Conservation (phyloP, 192 early-diverging fungal genomes). For the Podila minutissima region DNA sequence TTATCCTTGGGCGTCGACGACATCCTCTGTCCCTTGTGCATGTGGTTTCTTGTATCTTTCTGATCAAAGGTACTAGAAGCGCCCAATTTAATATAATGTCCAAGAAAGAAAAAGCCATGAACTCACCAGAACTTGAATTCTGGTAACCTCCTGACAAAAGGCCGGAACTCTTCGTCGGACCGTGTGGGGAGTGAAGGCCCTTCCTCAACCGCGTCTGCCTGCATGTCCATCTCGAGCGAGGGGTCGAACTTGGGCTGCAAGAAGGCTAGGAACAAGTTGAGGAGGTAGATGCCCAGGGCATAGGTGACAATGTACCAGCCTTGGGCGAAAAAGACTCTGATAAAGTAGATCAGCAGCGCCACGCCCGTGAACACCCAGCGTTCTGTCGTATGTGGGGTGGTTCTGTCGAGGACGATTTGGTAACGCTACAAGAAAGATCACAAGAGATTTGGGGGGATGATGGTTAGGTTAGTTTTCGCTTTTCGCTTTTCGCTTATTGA, state of each 20-base stretch:
- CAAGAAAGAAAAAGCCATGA: not conserved
- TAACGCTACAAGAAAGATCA: constrained; percentile 62
- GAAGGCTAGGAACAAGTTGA: constrained; percentile 96
- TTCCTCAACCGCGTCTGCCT: constrained; percentile 70
- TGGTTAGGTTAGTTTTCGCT: not conserved
- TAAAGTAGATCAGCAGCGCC: constrained; percentile 72
- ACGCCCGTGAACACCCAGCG: constrained; percentile 81
- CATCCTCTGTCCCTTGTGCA: too few relatives aligned
- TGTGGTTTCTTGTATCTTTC: not conserved
- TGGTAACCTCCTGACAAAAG: constrained; percentile 95
- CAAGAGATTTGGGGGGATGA: not conserved
- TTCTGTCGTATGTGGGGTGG: constrained; percentile 76
- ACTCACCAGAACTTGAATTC: constrained; percentile 99
- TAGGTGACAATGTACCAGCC: constrained; percentile 99
- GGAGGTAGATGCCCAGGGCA: constrained; percentile 91
- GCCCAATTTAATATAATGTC: not conserved
- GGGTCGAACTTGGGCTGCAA: constrained; percentile 97
- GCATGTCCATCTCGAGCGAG: constrained; percentile 76
- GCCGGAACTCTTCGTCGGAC: constrained; percentile 94
- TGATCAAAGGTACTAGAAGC: not conserved
- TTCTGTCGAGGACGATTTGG: constrained; percentile 84
- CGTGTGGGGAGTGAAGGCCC: constrained; percentile 79
- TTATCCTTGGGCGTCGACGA: too few relatives aligned
- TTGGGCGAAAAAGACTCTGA: constrained; percentile 83
- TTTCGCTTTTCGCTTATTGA: not conserved